These are phyloP conservation scores for Teunomyces lycoperdinae DNA, from an alignment of 805 yeast genomes.

Conservation along the genomic window DNA sequence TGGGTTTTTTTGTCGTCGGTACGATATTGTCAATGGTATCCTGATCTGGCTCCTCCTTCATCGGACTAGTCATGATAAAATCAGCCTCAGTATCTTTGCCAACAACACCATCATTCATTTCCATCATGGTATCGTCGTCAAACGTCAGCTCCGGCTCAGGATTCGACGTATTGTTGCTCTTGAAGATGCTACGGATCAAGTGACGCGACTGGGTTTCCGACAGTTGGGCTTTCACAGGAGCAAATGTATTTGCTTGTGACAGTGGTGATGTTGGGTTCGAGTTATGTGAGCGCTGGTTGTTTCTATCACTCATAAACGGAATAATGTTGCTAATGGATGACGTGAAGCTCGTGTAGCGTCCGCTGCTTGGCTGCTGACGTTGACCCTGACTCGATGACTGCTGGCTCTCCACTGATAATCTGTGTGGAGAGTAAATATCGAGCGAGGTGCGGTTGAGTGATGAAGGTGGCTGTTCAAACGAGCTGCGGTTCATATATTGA, in stretches of 20 bases:
- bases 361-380: constrained; percentile 8
- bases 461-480: constrained; percentile 35
- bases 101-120: not conserved
- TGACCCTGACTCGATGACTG: constrained; percentile 15
- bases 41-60: constrained; percentile 18
- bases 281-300: constrained; percentile 16
- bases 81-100: constrained; percentile 6
- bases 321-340: constrained; percentile 38
- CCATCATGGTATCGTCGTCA: not conserved
- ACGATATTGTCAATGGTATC: constrained; percentile 12
- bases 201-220: constrained; percentile 23
- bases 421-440: constrained; percentile 28
- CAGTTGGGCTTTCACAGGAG: constrained; percentile 9
- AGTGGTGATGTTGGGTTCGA: constrained; percentile 17
- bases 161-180: constrained; percentile 5
- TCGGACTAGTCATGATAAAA: constrained; percentile 19
- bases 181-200: constrained; percentile 19
- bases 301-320: constrained; percentile 39
- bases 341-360: constrained; percentile 32
- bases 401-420: constrained; percentile 32
- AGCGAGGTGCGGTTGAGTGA: constrained; percentile 27
- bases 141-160: not conserved
- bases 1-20: constrained; percentile 23
- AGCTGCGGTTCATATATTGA: constrained; percentile 36
- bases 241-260: constrained; percentile 4